phyloP scores from a whole-genome alignment of 441 rosid species.

The Biscutella laevigata region DNA sequence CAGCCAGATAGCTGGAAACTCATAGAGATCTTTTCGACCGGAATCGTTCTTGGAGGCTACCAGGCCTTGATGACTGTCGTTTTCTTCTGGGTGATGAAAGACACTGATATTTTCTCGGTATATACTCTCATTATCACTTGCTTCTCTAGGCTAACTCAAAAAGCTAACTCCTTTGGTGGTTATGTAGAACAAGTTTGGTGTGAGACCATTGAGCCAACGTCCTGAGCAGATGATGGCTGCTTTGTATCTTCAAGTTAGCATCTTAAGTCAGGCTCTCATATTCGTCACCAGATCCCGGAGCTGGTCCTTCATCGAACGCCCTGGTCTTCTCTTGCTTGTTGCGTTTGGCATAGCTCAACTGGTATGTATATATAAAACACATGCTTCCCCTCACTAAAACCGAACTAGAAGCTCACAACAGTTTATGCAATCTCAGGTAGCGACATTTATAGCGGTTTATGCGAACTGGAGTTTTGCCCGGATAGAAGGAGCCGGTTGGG shows the following conservation, averaged over 20 bases:
- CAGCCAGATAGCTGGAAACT: conserved; percentile 89
- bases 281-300: conserved; percentile 86
- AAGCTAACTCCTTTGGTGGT: background rate
- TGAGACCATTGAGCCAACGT: conserved; percentile 33
- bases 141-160: conserved; percentile 4
- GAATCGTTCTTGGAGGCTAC: conserved; percentile 77
- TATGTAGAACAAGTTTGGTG: conserved; percentile 51
- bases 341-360: conserved; percentile 72
- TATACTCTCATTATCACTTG: background rate
- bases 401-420: background rate
- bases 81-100: conserved; percentile 71
- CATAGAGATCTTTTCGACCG: conserved; percentile 66
- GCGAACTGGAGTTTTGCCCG: conserved; percentile 75
- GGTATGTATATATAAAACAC: conserved; percentile 31
- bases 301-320: conserved; percentile 77
- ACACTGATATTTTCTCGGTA: conserved; percentile 70
- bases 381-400: background rate
- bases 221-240: conserved; percentile 67
- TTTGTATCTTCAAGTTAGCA: conserved; percentile 81
- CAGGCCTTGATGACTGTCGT: conserved; percentile 75
- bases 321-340: conserved; percentile 50
- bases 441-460: conserved; percentile 69
- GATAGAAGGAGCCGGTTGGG: conserved; percentile 73
- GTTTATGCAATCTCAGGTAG: conserved; percentile 38
- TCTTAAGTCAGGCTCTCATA: conserved; percentile 79